Base-by-base conservation (phyloP, 2,329 filamentous ascomycete species). In the Rasamsonia emersonii region DNA sequence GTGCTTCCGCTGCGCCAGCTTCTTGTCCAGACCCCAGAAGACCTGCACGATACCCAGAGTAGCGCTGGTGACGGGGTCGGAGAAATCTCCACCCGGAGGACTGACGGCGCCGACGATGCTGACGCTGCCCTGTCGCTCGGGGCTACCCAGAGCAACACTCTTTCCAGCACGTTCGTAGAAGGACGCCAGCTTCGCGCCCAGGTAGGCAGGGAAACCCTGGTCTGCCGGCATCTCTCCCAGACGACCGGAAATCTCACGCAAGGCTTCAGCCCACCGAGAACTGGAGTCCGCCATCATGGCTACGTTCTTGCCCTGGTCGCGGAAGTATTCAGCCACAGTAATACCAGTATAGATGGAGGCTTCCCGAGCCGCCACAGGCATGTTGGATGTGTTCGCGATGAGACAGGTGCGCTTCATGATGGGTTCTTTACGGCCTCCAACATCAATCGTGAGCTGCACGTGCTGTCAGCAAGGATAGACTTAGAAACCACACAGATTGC, bases 361-460 rank as follows among this genome's bases (percentile, higher is more conserved):
- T 64, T 98, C 91, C 67, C 91, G 86, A 40, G 91, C 91, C 43
- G 91, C 91, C 54, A 98, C 91, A 41, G 91, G 91, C 91, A 98
- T 98, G 73, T 98, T 98, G 51, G 91, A 98, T 25, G 91, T 98
- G 67, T 98, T 98, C 61, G 91, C 91, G 56, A 98, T 96, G 40
- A 98, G 74, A 14, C 86, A 93, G 10, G 91, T 98, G 61, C 91
- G 89, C 77, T 98, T 98, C 91, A 98, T 98, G 70, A 98, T 98
- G 47, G 89, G 88, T 61, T 98, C 91, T 65, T 89, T 82, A 56
- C 89, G 86, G 50, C 91, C 91, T 25, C 94, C 82, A 48, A 96
- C 78, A 11, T 93, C 82, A 56, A 98, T 98, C 28, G 84, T 83
- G 45, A 98, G 83, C 74, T 74, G 47, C 9, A 16, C 14, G 15